phyloP scores from a whole-genome alignment of 352 stramenopile species.

The Globisporangium lucens region DNA sequence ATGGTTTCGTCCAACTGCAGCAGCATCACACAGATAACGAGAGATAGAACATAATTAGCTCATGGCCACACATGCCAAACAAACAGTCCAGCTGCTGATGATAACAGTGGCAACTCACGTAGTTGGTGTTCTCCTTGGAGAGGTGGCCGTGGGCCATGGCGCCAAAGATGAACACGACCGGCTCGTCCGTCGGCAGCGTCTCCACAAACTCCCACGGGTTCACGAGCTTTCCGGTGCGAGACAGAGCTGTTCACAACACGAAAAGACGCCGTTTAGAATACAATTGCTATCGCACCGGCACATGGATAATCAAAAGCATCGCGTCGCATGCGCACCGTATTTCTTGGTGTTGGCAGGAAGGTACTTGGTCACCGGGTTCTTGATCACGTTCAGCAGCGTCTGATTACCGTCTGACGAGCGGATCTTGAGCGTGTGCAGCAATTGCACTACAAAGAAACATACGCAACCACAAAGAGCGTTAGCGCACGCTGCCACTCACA shows the following conservation, averaged over 20 bases:
- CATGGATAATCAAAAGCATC: background rate
- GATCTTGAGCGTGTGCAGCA: slow-evolving; percentile 99
- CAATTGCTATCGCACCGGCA: background rate
- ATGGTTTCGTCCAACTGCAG: slow-evolving; percentile 94
- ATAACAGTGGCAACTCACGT: slow-evolving; percentile 55
- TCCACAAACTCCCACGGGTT: slow-evolving; percentile 95
- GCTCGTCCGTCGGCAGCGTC: slow-evolving; percentile 86
- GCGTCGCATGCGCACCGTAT: slow-evolving; percentile 65
- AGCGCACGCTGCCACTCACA: background rate
- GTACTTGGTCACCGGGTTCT: slow-evolving; percentile 98
- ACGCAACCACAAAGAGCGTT: background rate
- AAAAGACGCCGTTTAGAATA: background rate
- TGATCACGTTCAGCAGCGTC: slow-evolving; percentile 99
- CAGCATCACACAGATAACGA: slow-evolving; percentile 7
- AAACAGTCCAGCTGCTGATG: background rate
- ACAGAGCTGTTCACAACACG: slow-evolving; percentile 63
- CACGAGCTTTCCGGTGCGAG: slow-evolving; percentile 92
- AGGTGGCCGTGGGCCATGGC: slow-evolving; percentile 97
- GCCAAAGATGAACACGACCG: slow-evolving; percentile 97
- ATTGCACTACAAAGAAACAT: slow-evolving; percentile 87
- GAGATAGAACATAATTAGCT: background rate
- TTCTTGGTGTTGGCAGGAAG: slow-evolving; percentile 94
- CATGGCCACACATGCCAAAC: background rate
- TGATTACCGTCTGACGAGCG: slow-evolving; percentile 95
- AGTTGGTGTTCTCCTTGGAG: slow-evolving; percentile 96